Evolutionary conservation across 2,329 filamentous ascomycete species (phyloP), one percentile per base, ranked within the genome.

Genomic region (Fusarium paranaense): DNA sequence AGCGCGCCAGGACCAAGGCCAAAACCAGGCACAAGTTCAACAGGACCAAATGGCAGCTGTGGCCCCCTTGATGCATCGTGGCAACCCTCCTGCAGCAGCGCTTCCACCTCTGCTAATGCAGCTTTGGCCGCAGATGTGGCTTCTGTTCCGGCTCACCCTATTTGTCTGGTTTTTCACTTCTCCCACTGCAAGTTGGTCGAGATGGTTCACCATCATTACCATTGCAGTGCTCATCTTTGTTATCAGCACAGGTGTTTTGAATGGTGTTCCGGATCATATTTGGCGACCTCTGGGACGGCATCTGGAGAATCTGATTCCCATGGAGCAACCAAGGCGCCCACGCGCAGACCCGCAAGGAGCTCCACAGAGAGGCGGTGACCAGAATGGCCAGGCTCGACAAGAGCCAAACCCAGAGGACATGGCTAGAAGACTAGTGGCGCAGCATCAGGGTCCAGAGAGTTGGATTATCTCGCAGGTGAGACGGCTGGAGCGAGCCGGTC

Each of bases 131-230:
- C 87, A 91, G 62, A 78, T 92, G 32, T 92, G 90, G 90, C 84
- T 92, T 61, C 74, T 91, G 1, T 82, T 90, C 38, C 87, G 90
- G 9, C 81, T 93, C 10, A 83, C 85, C 13, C 81, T 89, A 7
- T 91, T 92, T 78, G 86, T 92, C 14, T 92, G 90, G 89, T 90
- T 91, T 81, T 92, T 92, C 70, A 91, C 90, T 1, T 86, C 87
- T 11, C 87, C 88, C 0, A 85, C 86, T 52, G 84, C 87, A 3
- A 91, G 86, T 76, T 92, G 90, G 90, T 86, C 86, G 10, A 86
- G 90, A 57, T 91, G 88, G 87, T 76, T 89, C 9, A 87, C 87
- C 22, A 86, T 92, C 25, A 83, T 89, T 47, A 82, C 84, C 8
- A 82, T 91, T 35, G 89, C 90, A 8, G 74, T 88, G 30, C 81